Evolutionary conservation across 768 basidiomycete species (phyloP), one percentile per base, ranked within the genome.

Genomic region (Termitomyces sp.): DNA sequence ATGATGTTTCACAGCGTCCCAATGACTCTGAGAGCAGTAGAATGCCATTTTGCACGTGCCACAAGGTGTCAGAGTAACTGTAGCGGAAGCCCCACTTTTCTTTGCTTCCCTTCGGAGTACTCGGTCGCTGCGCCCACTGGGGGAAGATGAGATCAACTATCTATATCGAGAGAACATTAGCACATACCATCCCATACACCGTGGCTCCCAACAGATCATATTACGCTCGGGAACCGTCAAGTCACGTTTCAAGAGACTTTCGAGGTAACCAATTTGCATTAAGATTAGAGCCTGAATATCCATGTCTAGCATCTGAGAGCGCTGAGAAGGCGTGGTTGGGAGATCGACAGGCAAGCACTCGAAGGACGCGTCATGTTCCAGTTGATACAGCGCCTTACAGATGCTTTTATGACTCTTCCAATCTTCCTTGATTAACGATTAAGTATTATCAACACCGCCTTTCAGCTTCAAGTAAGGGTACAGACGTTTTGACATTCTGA

Each of bases 401-500:
- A 72, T 58, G 6, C 30, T 52, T 62, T 72, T 74, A 51, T 75
- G 72, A 22, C 54, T 58, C 4, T 57, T 26, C 72, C 72, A 74
- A 55, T 72, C 64, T 5, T 51, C 64, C 72, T 54, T 28, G 5
- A 44, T 36, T 9, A 28, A 3, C 5, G n/a, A 10, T 35, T 28
- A 18, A 28, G 18, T 16, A 14, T 9, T 16, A 24, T 46, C 8
- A 28, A 47, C 28, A n/a, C 10, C 26, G 10, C 24, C 38, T 26
- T 55, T 16, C 41, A 43, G 10, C 20, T 22, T 24, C 5, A 43
- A 20, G 4, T 14, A 28, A 50, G 26, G 8, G 9, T 8, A 3
- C 58, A 26, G 22, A 71, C 71, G 60, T 71, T 71, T 64, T 72
- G 71, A 51, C 71, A 72, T 7, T 48, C 72, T 74, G 44, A 24